A percentile compares a stretch with the other conserved stretches of the same genome.
Conservation (phyloP, 116 monocot species). For the Posidonia oceanica region DNA sequence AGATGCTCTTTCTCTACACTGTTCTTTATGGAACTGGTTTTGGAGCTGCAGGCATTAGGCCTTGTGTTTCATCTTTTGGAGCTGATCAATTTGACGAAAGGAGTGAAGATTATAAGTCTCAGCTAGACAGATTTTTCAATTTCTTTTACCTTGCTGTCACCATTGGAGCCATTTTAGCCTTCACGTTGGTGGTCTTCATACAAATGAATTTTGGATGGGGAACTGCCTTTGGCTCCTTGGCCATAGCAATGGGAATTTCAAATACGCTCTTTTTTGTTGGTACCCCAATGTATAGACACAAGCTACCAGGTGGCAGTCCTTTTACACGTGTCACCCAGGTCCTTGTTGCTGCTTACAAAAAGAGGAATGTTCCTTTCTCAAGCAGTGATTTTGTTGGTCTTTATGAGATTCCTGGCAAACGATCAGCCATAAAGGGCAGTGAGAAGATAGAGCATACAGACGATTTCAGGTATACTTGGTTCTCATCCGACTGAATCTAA, state of each 20-base stretch:
- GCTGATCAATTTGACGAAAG: conserved; percentile 95
- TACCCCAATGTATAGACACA: conserved; percentile 77
- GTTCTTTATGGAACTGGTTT: conserved; percentile 78
- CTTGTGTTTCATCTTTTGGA: conserved; percentile 94
- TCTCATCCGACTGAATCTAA: no score
- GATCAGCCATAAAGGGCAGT: conserved; percentile 82
- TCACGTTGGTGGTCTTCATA: conserved; percentile 82
- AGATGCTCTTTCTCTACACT: conserved; percentile 52
- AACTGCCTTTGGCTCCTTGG: conserved; percentile 72
- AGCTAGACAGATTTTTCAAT: conserved; percentile 77
- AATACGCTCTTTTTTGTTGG: conserved; percentile 69
- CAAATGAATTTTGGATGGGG: conserved; percentile 84
- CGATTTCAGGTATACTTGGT: conserved; percentile 51
- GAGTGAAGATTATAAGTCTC: conserved; percentile 41
- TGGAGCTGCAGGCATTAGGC: conserved; percentile 85
- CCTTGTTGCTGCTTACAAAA: conserved; percentile 64
- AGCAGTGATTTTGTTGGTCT: conserved; percentile 47
- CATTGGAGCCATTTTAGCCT: conserved; percentile 59
- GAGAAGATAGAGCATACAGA: conserved; percentile 81
- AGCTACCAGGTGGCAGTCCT: conserved; percentile 81
- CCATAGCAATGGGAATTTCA: conserved; percentile 75
- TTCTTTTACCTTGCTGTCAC: conserved; percentile 90
- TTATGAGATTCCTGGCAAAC: conserved; percentile 72
- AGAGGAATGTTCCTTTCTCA: conserved; percentile 56
- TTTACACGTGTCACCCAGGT: conserved; percentile 84